Evolutionary conservation across 352 stramenopile genomes (phyloP), one percentile per base, ranked within the genome.

Genomic region (Phytopythium vexans): DNA sequence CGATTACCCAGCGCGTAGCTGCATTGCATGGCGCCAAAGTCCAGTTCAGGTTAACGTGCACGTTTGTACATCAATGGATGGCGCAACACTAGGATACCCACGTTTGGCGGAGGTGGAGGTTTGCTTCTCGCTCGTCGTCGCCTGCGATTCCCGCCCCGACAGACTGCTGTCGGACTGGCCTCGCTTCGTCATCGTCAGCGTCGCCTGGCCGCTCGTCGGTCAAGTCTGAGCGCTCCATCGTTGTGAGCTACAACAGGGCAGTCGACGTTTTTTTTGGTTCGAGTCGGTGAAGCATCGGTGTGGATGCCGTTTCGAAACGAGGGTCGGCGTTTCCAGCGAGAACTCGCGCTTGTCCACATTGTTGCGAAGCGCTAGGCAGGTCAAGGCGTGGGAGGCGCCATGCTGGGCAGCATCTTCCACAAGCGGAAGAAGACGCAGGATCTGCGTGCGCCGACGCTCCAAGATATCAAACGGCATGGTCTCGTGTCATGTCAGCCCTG

Each of bases 341-440:
- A 6, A 27, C 39, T 7, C n/a, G 21, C 6, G 11, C 8, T 15
- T n/a, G 39, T 27, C 8, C 7, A n/a, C 39, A 43, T n/a, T 43
- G n/a, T 43, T 8, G 11, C n/a, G 39, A 43, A 12, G 39, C 11
- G 11, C 11, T 27, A 27, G 21, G 21, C 21, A 27, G 21, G 21
- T 27, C 21, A 27, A 27, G 21, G 21, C 21, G 21, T 27, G 21
- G 21, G 21, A 27, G 21, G 21, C 21, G 21, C 21, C 21, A 89
- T 92, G 81, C 68, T 92, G 32, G 72, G 72, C 41, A 71, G 79
- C 41, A 84, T 92, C 55, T 92, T 92, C 59, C 63, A 87, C 42
- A 92, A 92, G 65, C 77, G 76, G 39, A 88, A 85, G 69, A 92
- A 92, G 66, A 82, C 64, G 41, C 78, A 86, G 51, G 79, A 89